Base-by-base conservation (phyloP, 768 basidiomycete species). In the Pholiota microspora region DNA sequence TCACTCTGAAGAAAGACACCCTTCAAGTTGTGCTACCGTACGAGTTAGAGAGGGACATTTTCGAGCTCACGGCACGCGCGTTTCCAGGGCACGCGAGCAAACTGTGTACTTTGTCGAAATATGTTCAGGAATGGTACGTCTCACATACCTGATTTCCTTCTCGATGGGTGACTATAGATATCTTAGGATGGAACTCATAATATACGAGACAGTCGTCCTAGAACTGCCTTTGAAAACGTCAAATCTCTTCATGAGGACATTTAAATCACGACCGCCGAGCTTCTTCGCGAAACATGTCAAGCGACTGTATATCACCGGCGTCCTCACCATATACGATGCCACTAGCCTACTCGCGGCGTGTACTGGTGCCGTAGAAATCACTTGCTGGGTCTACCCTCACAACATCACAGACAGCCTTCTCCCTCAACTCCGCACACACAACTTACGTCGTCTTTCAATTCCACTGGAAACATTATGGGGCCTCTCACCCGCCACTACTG, bases 31-130 rank as follows among this genome's bases (percentile, higher is more conserved):
- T 57, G 12, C 67, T 74, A 7, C 73, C 73, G 0, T 65, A 65
- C 36, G 73, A 74, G 18, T 55, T 74, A 28, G 66, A 71, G 56
- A 62, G 64, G 27, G 63, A 69, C 4, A 72, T 74, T 27, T 67
- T 72, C n/a, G 69, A 72, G 54, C 54, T 70, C 9, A 54, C 69
- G 0, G 68, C 69, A 2, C 45, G 58, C 32, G 59, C 61, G 4
- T 63, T 59, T 59, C 67, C 64, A 3, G 61, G 59, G 12, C 51
- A 45, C 13, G 71, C 69, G 10, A 49, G 62, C 18, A 66, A 59
- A 48, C 59, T 72, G 3, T 62, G 66, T 4, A 52, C 64, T 25
- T 59, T 72, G 10, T 65, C 62, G 8, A 61, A 56, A 50, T 61
- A 61, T 24, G 63, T 64, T 2, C 66, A 64, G 44, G 42, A 51